Conservation (phyloP, 176 grass and related monocot genomes). For the bread wheat (Triticum aestivum) region DNA sequence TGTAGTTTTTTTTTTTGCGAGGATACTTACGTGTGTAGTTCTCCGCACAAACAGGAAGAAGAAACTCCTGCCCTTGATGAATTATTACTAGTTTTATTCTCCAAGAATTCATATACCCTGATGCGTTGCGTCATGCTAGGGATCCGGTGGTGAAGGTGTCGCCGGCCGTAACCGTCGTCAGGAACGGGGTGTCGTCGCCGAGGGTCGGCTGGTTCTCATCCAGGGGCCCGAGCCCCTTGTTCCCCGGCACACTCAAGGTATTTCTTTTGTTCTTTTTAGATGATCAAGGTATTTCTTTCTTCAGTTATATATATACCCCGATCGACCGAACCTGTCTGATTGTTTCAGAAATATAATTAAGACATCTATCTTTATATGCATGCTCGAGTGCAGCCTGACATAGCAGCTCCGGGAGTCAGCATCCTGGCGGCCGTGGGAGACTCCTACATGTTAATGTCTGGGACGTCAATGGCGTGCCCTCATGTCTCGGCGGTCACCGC, state of each 20-base stretch:
- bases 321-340: too few species aligned
- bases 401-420: slow-evolving; percentile 26
- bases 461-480: slow-evolving; percentile 46
- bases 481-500: slow-evolving; percentile 34
- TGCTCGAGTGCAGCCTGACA: slow-evolving; percentile 19
- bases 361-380: too few species aligned
- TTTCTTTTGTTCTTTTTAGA: too few species aligned
- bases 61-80: too few species aligned
- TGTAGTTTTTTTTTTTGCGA: too few species aligned
- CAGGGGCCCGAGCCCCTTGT: neutral
- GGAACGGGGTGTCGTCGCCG: neutral
- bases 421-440: slow-evolving; percentile 19
- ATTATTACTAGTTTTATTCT: too few species aligned
- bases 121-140: neutral
- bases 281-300: too few species aligned
- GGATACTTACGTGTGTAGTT: too few species aligned
- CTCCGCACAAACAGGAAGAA: too few species aligned
- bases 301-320: too few species aligned
- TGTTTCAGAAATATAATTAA: too few species aligned
- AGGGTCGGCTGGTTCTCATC: slow-evolving; percentile 7
- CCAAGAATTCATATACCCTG: too few species aligned
- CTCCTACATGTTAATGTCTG: neutral
- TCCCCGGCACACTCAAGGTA: slow-evolving; percentile 13
- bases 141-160: neutral
- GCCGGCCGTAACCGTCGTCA: neutral